These are phyloP conservation scores for Fusarium sp. DNA, from an alignment of 2,329 filamentous ascomycete genomes.

Conservation along the genomic window DNA sequence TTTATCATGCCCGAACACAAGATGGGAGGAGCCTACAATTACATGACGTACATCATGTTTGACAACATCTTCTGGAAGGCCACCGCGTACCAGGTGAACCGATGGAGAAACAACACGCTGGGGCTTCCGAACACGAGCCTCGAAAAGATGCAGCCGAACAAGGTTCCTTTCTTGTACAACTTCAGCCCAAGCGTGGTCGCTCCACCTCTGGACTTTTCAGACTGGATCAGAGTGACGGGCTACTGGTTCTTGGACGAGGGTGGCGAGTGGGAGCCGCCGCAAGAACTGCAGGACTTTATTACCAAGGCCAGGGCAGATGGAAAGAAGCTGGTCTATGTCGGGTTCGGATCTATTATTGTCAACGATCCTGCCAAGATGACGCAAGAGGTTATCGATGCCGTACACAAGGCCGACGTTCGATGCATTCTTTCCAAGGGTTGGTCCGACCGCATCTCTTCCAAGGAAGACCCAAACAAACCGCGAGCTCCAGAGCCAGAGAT, in stretches of 20 bases:
- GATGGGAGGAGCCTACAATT: slow-evolving; percentile 95
- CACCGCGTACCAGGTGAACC: slow-evolving; percentile 90
- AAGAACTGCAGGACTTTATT: slow-evolving; percentile 85
- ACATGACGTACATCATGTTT: slow-evolving; percentile 95
- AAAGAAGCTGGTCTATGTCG: slow-evolving; percentile 96
- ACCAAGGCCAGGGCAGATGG: slow-evolving; percentile 80
- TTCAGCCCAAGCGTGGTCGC: slow-evolving; percentile 95
- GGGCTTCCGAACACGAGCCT: slow-evolving; percentile 83
- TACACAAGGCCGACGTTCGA: slow-evolving; percentile 89
- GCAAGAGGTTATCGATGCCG: slow-evolving; percentile 91
- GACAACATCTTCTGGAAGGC: slow-evolving; percentile 98
- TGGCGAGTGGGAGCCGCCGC: slow-evolving; percentile 76
- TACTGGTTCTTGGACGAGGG: slow-evolving; percentile 97
- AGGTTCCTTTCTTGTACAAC: slow-evolving; percentile 98
- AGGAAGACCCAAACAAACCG: slow-evolving; percentile 55
- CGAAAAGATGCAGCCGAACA: slow-evolving; percentile 94
- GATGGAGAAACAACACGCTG: slow-evolving; percentile 87
- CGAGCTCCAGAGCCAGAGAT: slow-evolving; percentile 73
- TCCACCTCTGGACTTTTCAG: slow-evolving; percentile 92
- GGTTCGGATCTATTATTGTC: slow-evolving; percentile 96
- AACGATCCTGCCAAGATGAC: slow-evolving; percentile 90
- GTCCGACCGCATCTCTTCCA: slow-evolving; percentile 81
- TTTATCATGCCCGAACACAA: slow-evolving; percentile 94
- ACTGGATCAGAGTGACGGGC: slow-evolving; percentile 97
- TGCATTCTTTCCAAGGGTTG: slow-evolving; percentile 97